Base-by-base conservation (phyloP, 2,329 filamentous ascomycete species). In the Leptographium lundbergii region DNA sequence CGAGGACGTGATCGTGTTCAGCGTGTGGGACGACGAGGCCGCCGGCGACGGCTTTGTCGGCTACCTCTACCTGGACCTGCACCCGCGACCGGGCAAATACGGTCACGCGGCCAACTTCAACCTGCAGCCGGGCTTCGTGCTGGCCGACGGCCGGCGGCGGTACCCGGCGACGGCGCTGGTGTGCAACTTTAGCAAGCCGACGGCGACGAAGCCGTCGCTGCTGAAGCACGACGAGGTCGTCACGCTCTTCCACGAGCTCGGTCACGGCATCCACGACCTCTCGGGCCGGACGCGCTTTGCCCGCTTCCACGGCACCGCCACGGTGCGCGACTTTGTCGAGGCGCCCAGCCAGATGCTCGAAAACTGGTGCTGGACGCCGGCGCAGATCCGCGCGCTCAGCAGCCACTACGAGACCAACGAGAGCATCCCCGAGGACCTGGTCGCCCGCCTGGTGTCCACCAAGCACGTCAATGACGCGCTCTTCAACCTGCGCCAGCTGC, bases 31-130 rank as follows among this genome's bases (percentile, higher is more conserved):
- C 66, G 86, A 91, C 62, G 57, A 13, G 50, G 24, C 17, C 1
- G 84, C 87, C 65, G 88, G 88, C 19, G 77, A 80, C 56, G 82
- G 77, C 42, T 94, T 94, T 66, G 85, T 89, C 7, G 89, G 89
- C 48, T 94, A 92, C 69, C 78, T 94, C 29, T 92, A 92, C 70
- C 80, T 94, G 17, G 89, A 94, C 70, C 78, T 92, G 24, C 87
- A 89, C 71, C 88, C 88, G 1, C 81, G 89, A 45, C 83, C 84
- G 65, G 88, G 89, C 71, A 94, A 94, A 71, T 92, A 92, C 69
- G 85, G 87, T 19, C 89, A 92, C 67, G 88, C 89, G 6, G 89
- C 89, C 67, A 92, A 92, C 75, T 92, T 94, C 75, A 88, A 85
- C 71, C 72, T 94, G 2, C 84, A 89, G 71, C 87, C 88, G 1